Evolutionary conservation across 2,329 filamentous ascomycete genomes (phyloP), one percentile per base, ranked within the genome.

Genomic region (Cladobotryum mycophilum): DNA sequence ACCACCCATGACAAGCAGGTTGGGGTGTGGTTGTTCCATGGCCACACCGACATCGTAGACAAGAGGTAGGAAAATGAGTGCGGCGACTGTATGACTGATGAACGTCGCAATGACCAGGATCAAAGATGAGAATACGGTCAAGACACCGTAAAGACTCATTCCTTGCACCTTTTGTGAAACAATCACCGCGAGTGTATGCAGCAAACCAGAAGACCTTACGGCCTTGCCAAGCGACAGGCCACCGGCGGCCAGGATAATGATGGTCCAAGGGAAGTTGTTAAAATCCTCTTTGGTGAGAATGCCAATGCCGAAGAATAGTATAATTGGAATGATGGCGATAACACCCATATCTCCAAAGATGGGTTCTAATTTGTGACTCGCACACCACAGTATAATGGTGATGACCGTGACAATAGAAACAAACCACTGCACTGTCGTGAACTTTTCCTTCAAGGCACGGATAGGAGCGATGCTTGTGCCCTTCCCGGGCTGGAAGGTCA

Each of bases 241-340:
- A 43, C 93, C 93, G 0, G 93, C 92, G 0, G 93, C 93, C 17
- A 99, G 84, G 62, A 99, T 97, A 70, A 99, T 96, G 69, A 99
- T 99, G 17, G 95, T 99, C 93, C 93, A 99, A 37, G 96, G 86
- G 69, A 99, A 99, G 69, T 99, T 99, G 76, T 99, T 99, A 67
- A 99, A 99, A 71, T 99, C 93, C 70, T 97, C 93, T 71, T 97
- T 99, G 45, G 91, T 97, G 33, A 99, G 76, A 58, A 97, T 92
- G 11, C 93, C 93, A 2, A 90, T 91, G 49, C 93, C 93, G 61
- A 99, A 99, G 78, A 99, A 99, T 40, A 96, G 76, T 3, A 95
- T 87, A 47, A 99, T 86, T 5, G 93, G 93, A 54, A 99, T 89
- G 64, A 99, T 95, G 52, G 93, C 95, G 40, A 99, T 88, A 48